phyloP scores from a whole-genome alignment of 192 early-diverging fungal species.

The Dissophora ornata region DNA sequence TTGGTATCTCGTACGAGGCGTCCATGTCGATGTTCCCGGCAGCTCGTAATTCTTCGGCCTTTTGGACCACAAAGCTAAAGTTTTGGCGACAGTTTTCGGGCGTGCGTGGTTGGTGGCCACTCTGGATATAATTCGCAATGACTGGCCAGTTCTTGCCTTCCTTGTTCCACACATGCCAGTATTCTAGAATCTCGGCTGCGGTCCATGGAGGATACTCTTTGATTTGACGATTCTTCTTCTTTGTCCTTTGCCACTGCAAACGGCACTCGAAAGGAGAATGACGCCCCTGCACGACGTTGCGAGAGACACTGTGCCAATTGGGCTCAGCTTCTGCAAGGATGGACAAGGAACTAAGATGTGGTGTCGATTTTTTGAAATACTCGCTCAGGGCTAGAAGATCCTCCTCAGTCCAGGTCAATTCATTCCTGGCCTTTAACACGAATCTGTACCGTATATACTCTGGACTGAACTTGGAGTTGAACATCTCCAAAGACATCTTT shows the following conservation, averaged over 20 bases:
- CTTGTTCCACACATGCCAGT: background rate
- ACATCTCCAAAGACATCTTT: background rate
- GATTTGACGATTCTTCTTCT: background rate
- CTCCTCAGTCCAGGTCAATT: background rate
- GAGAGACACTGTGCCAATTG: slow-evolving; percentile 1
- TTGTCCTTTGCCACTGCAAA: background rate
- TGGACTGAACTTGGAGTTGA: background rate
- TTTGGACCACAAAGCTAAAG: background rate
- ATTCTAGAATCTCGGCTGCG: background rate
- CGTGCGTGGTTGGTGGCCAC: background rate
- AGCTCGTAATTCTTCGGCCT: background rate
- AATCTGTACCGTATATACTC: background rate
- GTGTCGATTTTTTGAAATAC: background rate
- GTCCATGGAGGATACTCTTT: background rate
- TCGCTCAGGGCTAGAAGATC: background rate
- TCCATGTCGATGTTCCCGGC: background rate
- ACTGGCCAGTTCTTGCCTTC: background rate
- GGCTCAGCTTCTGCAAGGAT: background rate
- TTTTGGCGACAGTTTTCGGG: background rate
- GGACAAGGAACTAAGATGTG: too few relatives aligned
- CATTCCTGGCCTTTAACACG: background rate
- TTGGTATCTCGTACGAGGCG: too few relatives aligned
- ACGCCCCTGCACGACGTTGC: background rate
- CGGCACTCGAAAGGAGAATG: background rate
- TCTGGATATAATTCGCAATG: background rate